Base-by-base conservation (phyloP, 2,329 filamentous ascomycete species). In the Ophiostoma australiae region DNA sequence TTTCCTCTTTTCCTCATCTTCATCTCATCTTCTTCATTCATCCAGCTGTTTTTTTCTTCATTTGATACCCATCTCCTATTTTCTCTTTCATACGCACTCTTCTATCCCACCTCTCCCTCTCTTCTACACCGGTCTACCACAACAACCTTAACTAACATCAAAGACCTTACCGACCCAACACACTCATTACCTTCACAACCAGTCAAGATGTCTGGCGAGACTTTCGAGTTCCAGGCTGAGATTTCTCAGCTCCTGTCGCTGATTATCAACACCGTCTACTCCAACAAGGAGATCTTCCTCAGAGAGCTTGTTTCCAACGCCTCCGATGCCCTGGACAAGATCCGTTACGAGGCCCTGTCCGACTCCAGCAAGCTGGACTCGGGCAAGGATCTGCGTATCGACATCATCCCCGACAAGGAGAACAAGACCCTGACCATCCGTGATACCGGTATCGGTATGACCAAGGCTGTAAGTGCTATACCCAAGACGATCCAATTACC, bases 231-330 rank as follows among this genome's bases (percentile, higher is more conserved):
- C 88, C 95, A 99, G 91, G 95, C 95, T 91, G 95, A 99, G 92
- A 99, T 99, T 82, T 98, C 94, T 91, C 95, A 99, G 92, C 92
- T 99, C 77, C 91, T 99, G 81, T 93, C 91, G 78, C 92, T 99
- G 82, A 99, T 99, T 85, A 99, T 99, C 89, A 99, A 99, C 92
- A 98, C 95, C 77, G 95, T 99, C 86, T 99, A 98, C 89, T 97
- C 94, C 78, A 99, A 99, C 91, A 99, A 99, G 89, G 95, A 98
- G 86, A 98, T 99, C 82, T 99, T 99, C 90, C 86, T 99, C 79
- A 88, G 95, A 91, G 95, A 99, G 86, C 82, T 99, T 78, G 92
- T 99, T 80, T 98, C 95, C 85, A 99, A 99, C 86, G 91, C 91
- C 81, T 98, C 94, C 79, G 95, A 99, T 91, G 95, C 95, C 73